Evolutionary conservation across 2,329 filamentous ascomycete genomes (phyloP).

Genomic region (Lithohypha guttulata): DNA sequence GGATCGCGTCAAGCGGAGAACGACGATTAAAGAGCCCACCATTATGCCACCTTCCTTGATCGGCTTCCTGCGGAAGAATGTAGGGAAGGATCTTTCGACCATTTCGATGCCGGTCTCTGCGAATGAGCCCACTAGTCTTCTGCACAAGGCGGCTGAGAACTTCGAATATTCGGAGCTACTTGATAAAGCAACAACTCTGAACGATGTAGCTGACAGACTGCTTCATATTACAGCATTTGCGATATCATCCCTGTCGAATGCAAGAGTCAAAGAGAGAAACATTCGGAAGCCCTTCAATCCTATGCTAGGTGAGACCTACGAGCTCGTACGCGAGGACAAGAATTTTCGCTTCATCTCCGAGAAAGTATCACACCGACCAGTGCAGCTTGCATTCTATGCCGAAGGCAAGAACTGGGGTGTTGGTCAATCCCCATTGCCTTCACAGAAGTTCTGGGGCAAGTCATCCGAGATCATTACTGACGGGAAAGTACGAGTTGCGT

Average conservation of each 20-base stretch:
- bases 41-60: slow-evolving; percentile 82
- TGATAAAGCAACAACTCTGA: slow-evolving; percentile 53
- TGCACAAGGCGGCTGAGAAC: slow-evolving; percentile 83
- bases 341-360: slow-evolving; percentile 89
- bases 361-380: slow-evolving; percentile 86
- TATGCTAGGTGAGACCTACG: slow-evolving; percentile 89
- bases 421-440: slow-evolving; percentile 73
- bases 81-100: slow-evolving; percentile 91
- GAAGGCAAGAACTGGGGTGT: slow-evolving; percentile 79
- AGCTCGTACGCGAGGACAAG: slow-evolving; percentile 76
- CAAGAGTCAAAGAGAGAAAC: slow-evolving; percentile 76
- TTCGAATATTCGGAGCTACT: slow-evolving; percentile 82
- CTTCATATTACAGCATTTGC: slow-evolving; percentile 85
- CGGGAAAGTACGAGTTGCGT: slow-evolving; percentile 66
- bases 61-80: slow-evolving; percentile 89
- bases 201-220: slow-evolving; percentile 58
- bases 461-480: slow-evolving; percentile 89
- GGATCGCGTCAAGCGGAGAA: slow-evolving; percentile 53
- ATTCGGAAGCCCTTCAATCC: slow-evolving; percentile 97
- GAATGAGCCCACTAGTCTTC: slow-evolving; percentile 80
- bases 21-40: slow-evolving; percentile 60
- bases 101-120: slow-evolving; percentile 96
- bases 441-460: slow-evolving; percentile 98
- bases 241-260: slow-evolving; percentile 71
- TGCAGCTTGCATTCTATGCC: slow-evolving; percentile 86